Conservation (phyloP, 805 yeast genomes). For the Barnettozyma vustinii region DNA sequence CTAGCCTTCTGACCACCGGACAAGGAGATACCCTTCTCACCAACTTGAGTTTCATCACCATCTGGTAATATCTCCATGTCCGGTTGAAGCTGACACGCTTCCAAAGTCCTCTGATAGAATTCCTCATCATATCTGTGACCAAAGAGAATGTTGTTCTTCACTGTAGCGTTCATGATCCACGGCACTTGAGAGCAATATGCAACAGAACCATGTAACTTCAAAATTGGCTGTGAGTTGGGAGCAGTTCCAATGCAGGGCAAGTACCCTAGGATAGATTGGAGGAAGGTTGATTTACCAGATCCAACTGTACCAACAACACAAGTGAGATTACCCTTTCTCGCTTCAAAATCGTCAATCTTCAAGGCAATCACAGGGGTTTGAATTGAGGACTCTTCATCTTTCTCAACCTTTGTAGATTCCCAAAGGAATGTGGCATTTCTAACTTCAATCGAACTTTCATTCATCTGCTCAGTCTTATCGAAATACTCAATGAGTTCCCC, state of each 20-base stretch:
- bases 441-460: slow-evolving; percentile 34
- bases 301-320: slow-evolving; percentile 92
- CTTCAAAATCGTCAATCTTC: slow-evolving; percentile 51
- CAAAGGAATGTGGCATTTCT: slow-evolving; percentile 51
- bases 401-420: slow-evolving; percentile 26
- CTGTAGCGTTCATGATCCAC: slow-evolving; percentile 95
- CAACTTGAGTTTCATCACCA: slow-evolving; percentile 87
- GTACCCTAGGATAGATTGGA: slow-evolving; percentile 79
- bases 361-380: slow-evolving; percentile 41
- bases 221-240: slow-evolving; percentile 24
- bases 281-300: slow-evolving; percentile 78
- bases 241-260: slow-evolving; percentile 36
- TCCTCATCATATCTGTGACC: slow-evolving; percentile 81
- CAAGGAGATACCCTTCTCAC: slow-evolving; percentile 94
- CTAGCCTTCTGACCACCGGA: slow-evolving; percentile 99
- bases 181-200: slow-evolving; percentile 94
- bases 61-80: slow-evolving; percentile 80
- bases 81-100: slow-evolving; percentile 80
- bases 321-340: slow-evolving; percentile 70
- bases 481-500: slow-evolving; percentile 27
- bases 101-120: slow-evolving; percentile 73
- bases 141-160: slow-evolving; percentile 83
- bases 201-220: slow-evolving; percentile 68
- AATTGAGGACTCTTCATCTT: slow-evolving; percentile 35
- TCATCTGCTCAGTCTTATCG: slow-evolving; percentile 17